Base-by-base conservation (phyloP, 768 basidiomycete species). In the Leccinum imitatum region DNA sequence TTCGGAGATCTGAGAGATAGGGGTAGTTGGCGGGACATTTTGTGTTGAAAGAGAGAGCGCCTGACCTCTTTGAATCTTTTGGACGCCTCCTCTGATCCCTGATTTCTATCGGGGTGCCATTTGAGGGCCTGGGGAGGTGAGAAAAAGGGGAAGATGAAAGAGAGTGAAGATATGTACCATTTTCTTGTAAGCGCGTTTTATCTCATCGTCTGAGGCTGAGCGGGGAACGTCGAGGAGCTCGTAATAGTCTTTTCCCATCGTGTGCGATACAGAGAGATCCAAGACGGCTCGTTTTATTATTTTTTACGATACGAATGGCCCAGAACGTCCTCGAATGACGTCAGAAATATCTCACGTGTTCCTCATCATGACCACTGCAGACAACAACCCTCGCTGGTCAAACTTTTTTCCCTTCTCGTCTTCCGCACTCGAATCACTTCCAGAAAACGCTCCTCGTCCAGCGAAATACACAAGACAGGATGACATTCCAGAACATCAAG, bases 131-230 rank as follows among this genome's bases (percentile, higher is more conserved):
- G 79, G 41, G 59, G 27, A 53, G 10, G 39, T 41, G 31, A 56
- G 53, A n/a, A 41, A 60, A 41, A 59, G 35, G 47, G 65, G 51
- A 7, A 33, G 1, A 3, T 55, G n/a, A 48, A 21, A 35, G n/a
- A 6, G 1, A 17, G 13, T n/a, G 33, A 10, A 21, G 8, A 8
- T 5, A 73, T 80, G 11, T 63, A 87, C 90, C 85, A 92, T 91
- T 77, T 95, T 95, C 84, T 95, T 95, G 83, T 94, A 95, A 1
- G 91, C 95, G 67, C 87, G 90, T 77, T 97, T 98, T 70, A 98
- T 90, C 10, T 90, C 87, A 68, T 95, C 91, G 8, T 94, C 93
- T 1, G 75, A 74, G 47, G 95, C 96, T 47, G 78, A 76, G 74
- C 84, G 90, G 65, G 77, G 74, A 56, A 98, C 71, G 62, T 90